These are phyloP conservation scores for Coix lacrymajobi DNA, from an alignment of 176 grass and related monocot species.

Conservation along the genomic window DNA sequence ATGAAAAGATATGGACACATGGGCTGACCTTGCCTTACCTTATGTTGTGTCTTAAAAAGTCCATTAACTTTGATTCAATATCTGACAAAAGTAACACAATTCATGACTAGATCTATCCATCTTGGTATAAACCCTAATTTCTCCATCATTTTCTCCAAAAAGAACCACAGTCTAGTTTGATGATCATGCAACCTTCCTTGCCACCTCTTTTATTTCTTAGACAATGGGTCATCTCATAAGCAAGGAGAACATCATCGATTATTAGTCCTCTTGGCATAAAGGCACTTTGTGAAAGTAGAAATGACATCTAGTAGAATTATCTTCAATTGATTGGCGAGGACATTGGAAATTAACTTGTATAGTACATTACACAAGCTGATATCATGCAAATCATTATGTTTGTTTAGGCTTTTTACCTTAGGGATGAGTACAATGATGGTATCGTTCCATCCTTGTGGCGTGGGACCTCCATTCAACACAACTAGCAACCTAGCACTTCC, in stretches of 20 bases:
- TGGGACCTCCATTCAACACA: too few relatives aligned
- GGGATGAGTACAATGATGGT: neutral
- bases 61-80: neutral
- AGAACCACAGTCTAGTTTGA: neutral
- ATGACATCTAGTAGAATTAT: neutral
- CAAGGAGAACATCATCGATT: too few relatives aligned
- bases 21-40: neutral
- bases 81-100: neutral
- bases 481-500: too few relatives aligned
- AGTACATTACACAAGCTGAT: neutral
- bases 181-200: too few relatives aligned
- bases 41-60: neutral
- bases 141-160: neutral
- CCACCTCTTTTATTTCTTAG: too few relatives aligned
- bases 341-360: neutral
- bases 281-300: neutral
- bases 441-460: neutral
- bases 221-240: too few relatives aligned
- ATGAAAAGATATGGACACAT: neutral
- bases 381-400: neutral
- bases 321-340: neutral
- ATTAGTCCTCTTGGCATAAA: too few relatives aligned
- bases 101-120: neutral
- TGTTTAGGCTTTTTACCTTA: neutral
- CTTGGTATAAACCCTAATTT: neutral